A percentile compares a stretch with the other conserved stretches of the same genome.
Conservation (phyloP, 192 early-diverging fungal genomes). For the Podila verticillata region DNA sequence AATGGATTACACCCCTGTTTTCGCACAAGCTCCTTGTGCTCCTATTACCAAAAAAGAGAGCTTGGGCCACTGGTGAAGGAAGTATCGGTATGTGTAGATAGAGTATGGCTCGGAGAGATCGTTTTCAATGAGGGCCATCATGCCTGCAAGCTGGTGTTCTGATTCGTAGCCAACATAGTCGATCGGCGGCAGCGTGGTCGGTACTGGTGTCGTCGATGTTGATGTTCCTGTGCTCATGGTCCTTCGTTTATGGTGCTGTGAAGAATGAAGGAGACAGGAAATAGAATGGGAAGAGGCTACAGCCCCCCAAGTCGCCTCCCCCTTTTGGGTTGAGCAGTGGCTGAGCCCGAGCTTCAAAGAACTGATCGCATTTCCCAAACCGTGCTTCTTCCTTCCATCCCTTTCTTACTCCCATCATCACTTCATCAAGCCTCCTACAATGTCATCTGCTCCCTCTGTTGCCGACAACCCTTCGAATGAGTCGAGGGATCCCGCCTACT, state of each 20-base stretch:
- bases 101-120: constrained; percentile 98
- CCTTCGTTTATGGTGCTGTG: no score
- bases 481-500: constrained; percentile 75
- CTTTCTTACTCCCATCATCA: not conserved
- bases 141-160: constrained; percentile 81
- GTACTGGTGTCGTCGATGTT: not conserved
- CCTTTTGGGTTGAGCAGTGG: not conserved
- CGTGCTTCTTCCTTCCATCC: not conserved
- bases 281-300: no score
- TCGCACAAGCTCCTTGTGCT: not conserved
- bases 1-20: not conserved
- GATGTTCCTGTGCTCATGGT: not conserved
- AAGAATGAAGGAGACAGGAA: no score
- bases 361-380: not conserved
- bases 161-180: constrained; percentile 72
- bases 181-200: constrained; percentile 22
- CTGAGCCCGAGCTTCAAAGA: not conserved
- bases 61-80: constrained; percentile 91
- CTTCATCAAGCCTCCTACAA: not conserved
- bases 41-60: constrained; percentile 80
- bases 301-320: no score
- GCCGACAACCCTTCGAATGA: constrained; percentile 53
- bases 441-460: constrained; percentile 49
- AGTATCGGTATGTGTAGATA: constrained; percentile 97
- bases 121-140: constrained; percentile 86